A percentile compares a stretch with the other conserved stretches of the same genome.
These are phyloP conservation scores for Elsinoe perseae DNA, from an alignment of 2,329 filamentous ascomycete species.

Conservation along the genomic window DNA sequence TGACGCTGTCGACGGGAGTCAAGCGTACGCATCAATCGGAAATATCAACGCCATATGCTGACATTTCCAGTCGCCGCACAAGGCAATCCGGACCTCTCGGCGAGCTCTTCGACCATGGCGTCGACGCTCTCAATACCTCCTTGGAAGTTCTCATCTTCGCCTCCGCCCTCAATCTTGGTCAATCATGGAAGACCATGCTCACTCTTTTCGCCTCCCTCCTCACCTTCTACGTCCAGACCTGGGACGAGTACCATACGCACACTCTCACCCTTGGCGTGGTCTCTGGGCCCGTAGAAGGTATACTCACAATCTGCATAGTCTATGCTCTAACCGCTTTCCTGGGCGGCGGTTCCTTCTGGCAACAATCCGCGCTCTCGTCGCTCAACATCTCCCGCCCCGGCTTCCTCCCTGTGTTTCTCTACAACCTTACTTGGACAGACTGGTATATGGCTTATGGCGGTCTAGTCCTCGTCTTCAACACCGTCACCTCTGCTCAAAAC, in stretches of 20 bases:
- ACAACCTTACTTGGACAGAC: conserved; percentile 77
- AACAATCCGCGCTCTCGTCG: conserved; percentile 66
- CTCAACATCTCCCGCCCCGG: conserved; percentile 58
- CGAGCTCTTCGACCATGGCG: conserved; percentile 94
- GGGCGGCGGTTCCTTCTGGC: conserved; percentile 90
- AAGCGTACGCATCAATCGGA: conserved; percentile 59
- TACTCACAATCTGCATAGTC: conserved; percentile 72
- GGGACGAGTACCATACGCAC: conserved; percentile 99
- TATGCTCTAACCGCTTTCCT: conserved; percentile 77
- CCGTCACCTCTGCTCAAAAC: conserved; percentile 62
- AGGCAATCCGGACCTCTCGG: conserved; percentile 87
- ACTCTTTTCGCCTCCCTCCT: conserved; percentile 75
- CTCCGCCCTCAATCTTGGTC: conserved; percentile 84
- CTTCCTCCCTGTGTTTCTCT: conserved; percentile 62
- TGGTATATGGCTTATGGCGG: conserved; percentile 88
- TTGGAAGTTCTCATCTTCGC: conserved; percentile 89
- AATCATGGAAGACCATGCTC: conserved; percentile 81
- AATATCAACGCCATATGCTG: background rate
- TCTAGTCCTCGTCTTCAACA: conserved; percentile 77
- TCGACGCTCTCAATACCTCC: conserved; percentile 94
- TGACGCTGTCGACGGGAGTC: conserved; percentile 89
- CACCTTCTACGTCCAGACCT: conserved; percentile 98
- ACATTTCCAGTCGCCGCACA: conserved; percentile 61
- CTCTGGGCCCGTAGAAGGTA: conserved; percentile 90
- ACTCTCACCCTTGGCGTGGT: conserved; percentile 86